These are phyloP conservation scores for Aspergillus tamarii DNA, from an alignment of 2,329 filamentous ascomycete species.

Conservation along the genomic window DNA sequence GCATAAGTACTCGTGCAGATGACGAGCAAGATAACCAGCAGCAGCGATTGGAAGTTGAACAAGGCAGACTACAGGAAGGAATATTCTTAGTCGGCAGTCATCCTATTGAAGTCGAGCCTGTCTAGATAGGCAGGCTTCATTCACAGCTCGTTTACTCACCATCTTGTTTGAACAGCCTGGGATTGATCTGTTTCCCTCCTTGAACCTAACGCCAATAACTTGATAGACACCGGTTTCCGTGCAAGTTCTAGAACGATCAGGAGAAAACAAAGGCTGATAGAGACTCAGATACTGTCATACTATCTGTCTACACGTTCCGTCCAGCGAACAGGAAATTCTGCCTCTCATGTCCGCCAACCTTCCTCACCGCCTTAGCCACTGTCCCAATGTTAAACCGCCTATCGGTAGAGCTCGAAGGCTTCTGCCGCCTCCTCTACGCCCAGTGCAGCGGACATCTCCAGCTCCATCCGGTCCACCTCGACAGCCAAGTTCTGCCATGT, in stretches of 20 bases:
- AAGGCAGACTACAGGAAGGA: conserved; percentile 74
- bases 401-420: neutral
- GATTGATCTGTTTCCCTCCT: neutral
- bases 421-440: conserved; percentile 1
- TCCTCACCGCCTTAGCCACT: conserved; percentile 21
- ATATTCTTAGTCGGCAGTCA: neutral
- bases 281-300: neutral
- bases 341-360: conserved; percentile 18
- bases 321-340: conserved; percentile 17
- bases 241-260: neutral
- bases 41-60: conserved; percentile 97
- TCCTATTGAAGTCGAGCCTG: neutral
- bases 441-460: conserved; percentile 6
- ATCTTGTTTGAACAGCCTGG: conserved; percentile 25
- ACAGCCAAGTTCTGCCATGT: conserved; percentile 23
- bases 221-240: neutral
- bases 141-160: conserved; percentile 27
- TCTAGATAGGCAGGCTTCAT: neutral
- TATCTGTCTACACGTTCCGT: neutral
- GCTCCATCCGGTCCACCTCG: neutral
- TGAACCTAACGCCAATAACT: neutral
- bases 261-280: neutral
- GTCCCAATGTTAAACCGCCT: conserved; percentile 4
- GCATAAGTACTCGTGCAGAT: conserved; percentile 96
- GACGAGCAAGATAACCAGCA: conserved; percentile 89